Conservation (phyloP, 2,329 filamentous ascomycete genomes). For the Beauveria varroae region DNA sequence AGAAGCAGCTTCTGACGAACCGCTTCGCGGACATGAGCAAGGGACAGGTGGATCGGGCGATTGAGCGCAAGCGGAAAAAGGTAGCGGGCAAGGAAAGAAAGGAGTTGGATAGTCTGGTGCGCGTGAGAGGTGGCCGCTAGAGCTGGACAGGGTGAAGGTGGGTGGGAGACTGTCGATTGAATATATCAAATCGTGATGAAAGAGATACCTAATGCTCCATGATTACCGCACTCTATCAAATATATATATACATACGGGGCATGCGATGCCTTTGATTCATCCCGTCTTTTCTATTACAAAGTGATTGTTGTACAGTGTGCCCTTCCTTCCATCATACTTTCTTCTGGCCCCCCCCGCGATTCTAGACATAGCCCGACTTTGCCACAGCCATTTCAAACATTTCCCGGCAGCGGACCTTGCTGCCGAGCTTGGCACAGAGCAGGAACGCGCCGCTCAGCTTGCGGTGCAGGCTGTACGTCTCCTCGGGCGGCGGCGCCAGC, state of each 20-base stretch:
- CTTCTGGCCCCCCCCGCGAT: not conserved
- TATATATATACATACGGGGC: not conserved
- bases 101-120: conserved; percentile 44
- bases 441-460: conserved; percentile 95
- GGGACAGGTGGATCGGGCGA: conserved; percentile 73
- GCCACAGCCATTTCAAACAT: conserved; percentile 60
- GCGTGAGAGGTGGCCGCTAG: conserved; percentile 16
- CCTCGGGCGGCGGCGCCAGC: conserved; percentile 85
- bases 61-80: conserved; percentile 89
- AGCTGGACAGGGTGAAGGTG: not conserved
- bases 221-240: not conserved
- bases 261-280: not conserved
- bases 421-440: conserved; percentile 79
- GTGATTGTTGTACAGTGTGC: not conserved
- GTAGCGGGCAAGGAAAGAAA: conserved; percentile 77
- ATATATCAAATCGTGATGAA: not conserved
- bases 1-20: conserved; percentile 74
- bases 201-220: conserved; percentile 6
- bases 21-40: conserved; percentile 78
- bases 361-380: conserved; percentile 25
- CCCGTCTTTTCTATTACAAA: not conserved
- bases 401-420: conserved; percentile 70
- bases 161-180: not conserved
- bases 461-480: conserved; percentile 91
- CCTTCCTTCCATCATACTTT: not conserved